Base-by-base conservation (phyloP, 305 asterid genomes). In the Rubia peregrina region DNA sequence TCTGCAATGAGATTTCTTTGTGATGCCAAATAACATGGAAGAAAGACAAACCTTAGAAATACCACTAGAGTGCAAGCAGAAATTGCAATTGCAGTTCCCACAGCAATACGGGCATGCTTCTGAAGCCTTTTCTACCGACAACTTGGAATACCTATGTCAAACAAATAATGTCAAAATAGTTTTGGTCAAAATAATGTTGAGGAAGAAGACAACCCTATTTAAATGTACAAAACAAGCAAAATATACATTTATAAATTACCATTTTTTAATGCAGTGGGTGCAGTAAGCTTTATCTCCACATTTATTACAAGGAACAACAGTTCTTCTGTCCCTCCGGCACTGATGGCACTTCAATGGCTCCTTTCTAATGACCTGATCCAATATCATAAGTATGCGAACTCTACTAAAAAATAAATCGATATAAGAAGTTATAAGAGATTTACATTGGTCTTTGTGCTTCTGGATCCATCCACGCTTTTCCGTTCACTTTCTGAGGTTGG, bases 61-160 rank as follows among this genome's bases (percentile, higher is more conserved):
- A 77, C 83, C 84, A 75, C 85, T 66, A 46, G 89, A 81, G 72
- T 79, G 96, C 81, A 93, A 85, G 85, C 98, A 93, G 71, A 73
- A 71, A 79, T 88, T 84, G 87, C 98, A 93, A 78, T 93, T 93
- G 83, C 98, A 93, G 67, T 80, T 86, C 55, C 81, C 83, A 49
- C 91, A 81, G 78, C 98, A 93, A 60, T 70, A 79, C 51, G 98
- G 97, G 78, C 98, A 93, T 69, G 74, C 61, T 69, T 85, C 90
- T 24, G 92, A 79, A 65, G 82, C 74, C 63, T 87, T 94, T 79
- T 76, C 84, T 73, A 87, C 91, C 2, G 73, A 77, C 72, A 83
- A 74, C 44, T 78, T 38, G 42, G 96, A 89, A 80, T 93, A 93
- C 98, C 98, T 93, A 70, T 69, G 65, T 21, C 73, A 43, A 43